phyloP scores from a whole-genome alignment of 2,329 filamentous ascomycete genomes.

The Volutella citrinella region DNA sequence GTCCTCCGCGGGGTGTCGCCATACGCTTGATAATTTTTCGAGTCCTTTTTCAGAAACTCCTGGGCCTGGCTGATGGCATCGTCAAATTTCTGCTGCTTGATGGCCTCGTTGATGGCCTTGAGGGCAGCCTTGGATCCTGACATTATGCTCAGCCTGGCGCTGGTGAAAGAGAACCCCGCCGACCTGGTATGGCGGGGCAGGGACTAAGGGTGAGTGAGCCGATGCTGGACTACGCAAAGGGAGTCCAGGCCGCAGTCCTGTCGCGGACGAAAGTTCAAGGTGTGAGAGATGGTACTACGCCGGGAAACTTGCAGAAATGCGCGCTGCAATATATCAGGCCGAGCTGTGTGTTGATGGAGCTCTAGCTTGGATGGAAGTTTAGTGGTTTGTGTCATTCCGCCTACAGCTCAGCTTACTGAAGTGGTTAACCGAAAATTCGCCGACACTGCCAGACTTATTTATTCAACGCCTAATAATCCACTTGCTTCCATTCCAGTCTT shows the following conservation, averaged over 20 bases:
- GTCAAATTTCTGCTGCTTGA: constrained; percentile 77
- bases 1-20: constrained; percentile 31
- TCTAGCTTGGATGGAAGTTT: too few species aligned
- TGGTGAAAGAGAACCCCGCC: constrained; percentile 18
- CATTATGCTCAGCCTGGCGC: constrained; percentile 35
- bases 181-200: constrained; percentile 6
- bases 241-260: too few species aligned
- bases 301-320: too few species aligned
- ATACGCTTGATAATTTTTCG: constrained; percentile 78
- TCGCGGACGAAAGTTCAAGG: not conserved
- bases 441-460: too few species aligned
- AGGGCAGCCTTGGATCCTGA: constrained; percentile 66
- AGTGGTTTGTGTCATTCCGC: too few species aligned
- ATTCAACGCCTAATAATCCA: too few species aligned
- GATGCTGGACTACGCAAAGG: too few species aligned
- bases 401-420: too few species aligned
- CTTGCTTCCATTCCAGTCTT: too few species aligned
- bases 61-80: constrained; percentile 69
- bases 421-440: too few species aligned
- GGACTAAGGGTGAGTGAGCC: not conserved
- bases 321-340: too few species aligned
- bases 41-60: constrained; percentile 67
- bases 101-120: constrained; percentile 75
- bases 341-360: too few species aligned
- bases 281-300: not conserved